Conservation (phyloP, 768 basidiomycete species). For the Collybiopsis confluens region DNA sequence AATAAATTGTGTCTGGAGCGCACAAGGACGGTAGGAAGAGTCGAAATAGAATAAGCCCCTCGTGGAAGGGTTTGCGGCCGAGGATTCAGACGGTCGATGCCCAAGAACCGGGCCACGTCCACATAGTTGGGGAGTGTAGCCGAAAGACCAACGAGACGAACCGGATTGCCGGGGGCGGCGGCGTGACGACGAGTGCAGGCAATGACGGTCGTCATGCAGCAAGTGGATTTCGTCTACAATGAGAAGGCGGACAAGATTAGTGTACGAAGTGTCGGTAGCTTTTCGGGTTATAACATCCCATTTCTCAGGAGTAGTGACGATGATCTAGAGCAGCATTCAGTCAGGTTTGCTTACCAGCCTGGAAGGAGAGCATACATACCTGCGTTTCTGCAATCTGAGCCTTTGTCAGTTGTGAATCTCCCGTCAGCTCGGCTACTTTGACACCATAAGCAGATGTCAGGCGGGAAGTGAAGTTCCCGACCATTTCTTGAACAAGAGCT, state of each 20-base stretch:
- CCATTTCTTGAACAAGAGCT: constrained; percentile 98
- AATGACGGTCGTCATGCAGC: constrained; percentile 94
- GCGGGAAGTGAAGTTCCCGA: constrained; percentile 85
- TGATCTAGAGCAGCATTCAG: constrained; percentile 58
- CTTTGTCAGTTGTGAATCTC: constrained; percentile 97
- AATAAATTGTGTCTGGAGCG: constrained; percentile 93
- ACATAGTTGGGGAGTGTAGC: constrained; percentile 98
- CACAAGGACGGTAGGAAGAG: constrained; percentile 89
- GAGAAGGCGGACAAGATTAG: constrained; percentile 91
- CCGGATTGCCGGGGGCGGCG: constrained; percentile 79
- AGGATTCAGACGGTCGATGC: constrained; percentile 64
- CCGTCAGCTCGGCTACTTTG: constrained; percentile 92
- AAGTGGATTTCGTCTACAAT: constrained; percentile 99
- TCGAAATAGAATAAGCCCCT: constrained; percentile 98
- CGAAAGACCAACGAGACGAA: constrained; percentile 91
- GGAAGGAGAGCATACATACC: no score
- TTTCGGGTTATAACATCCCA: constrained; percentile 99
- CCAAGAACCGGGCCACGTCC: constrained; percentile 95
- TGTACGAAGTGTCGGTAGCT: constrained; percentile 94
- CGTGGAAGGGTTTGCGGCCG: no score
- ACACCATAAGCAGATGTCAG: constrained; percentile 63
- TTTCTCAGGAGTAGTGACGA: constrained; percentile 98
- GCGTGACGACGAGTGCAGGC: constrained; percentile 84
- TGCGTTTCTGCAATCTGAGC: constrained; percentile 88
- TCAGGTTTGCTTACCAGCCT: no score